phyloP scores from a whole-genome alignment of 2,329 filamentous ascomycete species.

The Xylariaceae sp. region DNA sequence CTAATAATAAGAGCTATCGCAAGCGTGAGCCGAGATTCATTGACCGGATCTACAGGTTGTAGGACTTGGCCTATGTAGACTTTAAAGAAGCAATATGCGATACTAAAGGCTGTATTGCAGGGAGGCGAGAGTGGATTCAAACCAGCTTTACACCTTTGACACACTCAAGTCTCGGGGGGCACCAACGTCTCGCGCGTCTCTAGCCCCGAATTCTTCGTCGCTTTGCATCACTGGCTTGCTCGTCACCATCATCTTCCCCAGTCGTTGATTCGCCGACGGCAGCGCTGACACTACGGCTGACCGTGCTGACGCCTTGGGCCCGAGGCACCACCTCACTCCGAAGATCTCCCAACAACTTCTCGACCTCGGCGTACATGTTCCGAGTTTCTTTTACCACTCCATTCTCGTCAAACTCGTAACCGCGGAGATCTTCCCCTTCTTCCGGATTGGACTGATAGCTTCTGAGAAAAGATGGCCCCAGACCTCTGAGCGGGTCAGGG shows the following conservation, averaged over 20 bases:
- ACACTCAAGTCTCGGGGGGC: too few relatives aligned
- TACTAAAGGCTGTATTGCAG: background rate
- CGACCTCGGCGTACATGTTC: slow-evolving; percentile 85
- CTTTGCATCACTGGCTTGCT: slow-evolving; percentile 38
- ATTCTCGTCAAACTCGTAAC: slow-evolving; percentile 71
- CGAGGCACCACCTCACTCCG: slow-evolving; percentile 59
- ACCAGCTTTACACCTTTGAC: background rate
- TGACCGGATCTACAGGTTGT: too few relatives aligned
- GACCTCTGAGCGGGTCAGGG: slow-evolving; percentile 67
- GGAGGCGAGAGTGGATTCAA: background rate
- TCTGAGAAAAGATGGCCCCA: slow-evolving; percentile 56
- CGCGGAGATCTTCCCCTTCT: slow-evolving; percentile 39
- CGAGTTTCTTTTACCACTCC: slow-evolving; percentile 81
- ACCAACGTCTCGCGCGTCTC: background rate
- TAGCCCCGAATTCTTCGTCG: slow-evolving; percentile 30
- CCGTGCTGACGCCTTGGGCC: slow-evolving; percentile 31
- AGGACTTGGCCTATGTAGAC: background rate
- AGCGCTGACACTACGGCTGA: slow-evolving; percentile 29
- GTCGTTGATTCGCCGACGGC: slow-evolving; percentile 39
- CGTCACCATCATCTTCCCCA: slow-evolving; percentile 44
- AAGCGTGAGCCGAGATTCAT: too few relatives aligned
- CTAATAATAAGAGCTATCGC: too few relatives aligned
- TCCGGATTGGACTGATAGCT: slow-evolving; percentile 31
- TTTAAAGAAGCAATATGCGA: background rate
- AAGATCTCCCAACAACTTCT: slow-evolving; percentile 70